Evolutionary conservation across 805 yeast genomes (phyloP), one percentile per base, ranked within the genome.

Genomic region (Torulaspora maleeae): DNA sequence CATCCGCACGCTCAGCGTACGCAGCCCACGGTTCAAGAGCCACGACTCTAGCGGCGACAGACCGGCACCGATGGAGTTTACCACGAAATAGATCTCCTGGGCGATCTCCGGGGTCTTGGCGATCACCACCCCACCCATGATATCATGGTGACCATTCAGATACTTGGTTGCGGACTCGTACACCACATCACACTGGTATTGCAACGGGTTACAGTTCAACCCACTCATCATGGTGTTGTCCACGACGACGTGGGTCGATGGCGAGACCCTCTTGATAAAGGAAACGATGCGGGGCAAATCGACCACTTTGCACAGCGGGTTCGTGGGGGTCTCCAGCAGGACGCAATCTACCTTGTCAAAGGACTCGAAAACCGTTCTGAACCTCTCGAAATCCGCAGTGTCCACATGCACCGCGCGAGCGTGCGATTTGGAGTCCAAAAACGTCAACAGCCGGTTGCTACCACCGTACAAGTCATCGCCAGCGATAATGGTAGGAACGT

Each of bases 221-320:
- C 97, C 97, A 24, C 95, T 82, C 95, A 90, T 84, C 98, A 90
- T 90, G 48, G 97, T 91, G 73, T 91, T 90, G 69, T 90, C 97
- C 50, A 90, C 90, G 11, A 87, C 95, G 33, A 87, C 81, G 40
- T 83, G 63, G 43, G 84, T 74, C 30, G 81, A 75, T 13, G 95
- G 88, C 59, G 75, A 83, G 34, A 75, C 72, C 35, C 68, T 63
- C 61, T 87, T 93, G 36, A 90, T 89, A 50, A 77, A 72, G 30
- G 70, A 69, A 13, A 89, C 69, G 48, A 89, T 80, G 27, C 78
- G 69, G 49, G 78, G 80, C 43, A 90, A 78, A 63, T 91, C 95
- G 47, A 86, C 81, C 48, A 90, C 86, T 68, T 88, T 86, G 65
- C 89, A 86, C 54, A 89, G 76, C 15, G 98, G 98, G 66, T 90